Conservation (phyloP, 148 eudicot species). For the Rhododendron simsii region DNA sequence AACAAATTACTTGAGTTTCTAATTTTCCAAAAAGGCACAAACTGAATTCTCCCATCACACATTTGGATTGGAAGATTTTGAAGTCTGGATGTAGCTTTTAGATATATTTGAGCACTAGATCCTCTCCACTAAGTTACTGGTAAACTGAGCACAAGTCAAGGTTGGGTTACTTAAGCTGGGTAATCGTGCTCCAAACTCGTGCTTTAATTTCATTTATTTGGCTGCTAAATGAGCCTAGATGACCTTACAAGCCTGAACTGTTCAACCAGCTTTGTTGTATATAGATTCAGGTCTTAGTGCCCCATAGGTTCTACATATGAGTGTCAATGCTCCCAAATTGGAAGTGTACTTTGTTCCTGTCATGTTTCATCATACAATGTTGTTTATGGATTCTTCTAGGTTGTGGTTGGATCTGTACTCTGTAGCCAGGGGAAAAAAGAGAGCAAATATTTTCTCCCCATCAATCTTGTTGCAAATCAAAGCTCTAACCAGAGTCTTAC, state of each 20-base stretch:
- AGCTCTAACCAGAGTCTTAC: neutral
- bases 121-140: neutral
- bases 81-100: neutral
- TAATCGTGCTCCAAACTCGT: neutral
- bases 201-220: conserved; percentile 1
- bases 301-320: neutral
- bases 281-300: neutral
- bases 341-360: neutral
- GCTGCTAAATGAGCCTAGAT: conserved; percentile 1
- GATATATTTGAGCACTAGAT: neutral
- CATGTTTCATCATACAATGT: neutral
- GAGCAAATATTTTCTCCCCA: neutral
- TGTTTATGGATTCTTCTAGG: neutral
- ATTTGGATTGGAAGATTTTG: neutral
- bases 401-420: neutral
- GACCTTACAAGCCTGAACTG: conserved; percentile 4
- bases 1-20: neutral
- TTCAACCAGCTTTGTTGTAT: neutral
- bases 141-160: neutral
- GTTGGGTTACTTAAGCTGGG: conserved; percentile 5
- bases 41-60: neutral
- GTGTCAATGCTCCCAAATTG: neutral
- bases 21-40: neutral
- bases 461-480: neutral
- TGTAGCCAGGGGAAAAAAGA: neutral